Evolutionary conservation across 1,284 basidiomycete genomes (phyloP), one percentile per base, ranked within the genome.

Genomic region (Leucoagaricus sp.): DNA sequence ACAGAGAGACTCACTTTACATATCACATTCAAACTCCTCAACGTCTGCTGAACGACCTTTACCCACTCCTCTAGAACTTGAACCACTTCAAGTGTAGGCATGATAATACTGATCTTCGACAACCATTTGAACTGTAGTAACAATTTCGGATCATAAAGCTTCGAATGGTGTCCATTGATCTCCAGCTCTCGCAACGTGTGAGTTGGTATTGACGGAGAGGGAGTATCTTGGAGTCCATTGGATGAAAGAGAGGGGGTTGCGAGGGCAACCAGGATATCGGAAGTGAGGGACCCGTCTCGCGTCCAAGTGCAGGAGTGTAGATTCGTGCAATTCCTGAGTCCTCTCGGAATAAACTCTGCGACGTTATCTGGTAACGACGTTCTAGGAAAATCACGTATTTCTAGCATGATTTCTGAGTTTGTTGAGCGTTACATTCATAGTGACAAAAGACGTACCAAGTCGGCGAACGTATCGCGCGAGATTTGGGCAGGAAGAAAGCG

Each of bases 291-390:
- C 2, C 87, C 86, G 62, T 91, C 86, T 40, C 89, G 80, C 5
- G 89, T 91, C 89, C 88, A 91, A 8, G 81, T 82, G 64, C 85
- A 89, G 5, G 82, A 74, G 33, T 63, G 72, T 9, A 91, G 76
- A 59, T 83, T 83, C 31, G 71, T 63, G 62, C 87, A 89, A 62
- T 90, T 87, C 47, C 67, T 64, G 13, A 91, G 69, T 0, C 81
- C 87, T 40, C 59, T 64, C 2, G 78, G 52, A 49, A 86, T 82
- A 15, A 70, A 61, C 4, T 70, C 66, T 12, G 74, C 64, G 19
- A 81, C 62, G 17, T 72, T 68, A 0, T 67, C 57, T 26, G 55
- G 56, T 2, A 70, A 65, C 3, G 79, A 58, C 5, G 71, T 75
- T 62, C 83, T 86, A 0, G 87, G 86, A 62, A 87, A 89, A 60